Evolutionary conservation across 164 flowering plant species (phyloP).

Genomic region (Dillenia suffruticosa): DNA sequence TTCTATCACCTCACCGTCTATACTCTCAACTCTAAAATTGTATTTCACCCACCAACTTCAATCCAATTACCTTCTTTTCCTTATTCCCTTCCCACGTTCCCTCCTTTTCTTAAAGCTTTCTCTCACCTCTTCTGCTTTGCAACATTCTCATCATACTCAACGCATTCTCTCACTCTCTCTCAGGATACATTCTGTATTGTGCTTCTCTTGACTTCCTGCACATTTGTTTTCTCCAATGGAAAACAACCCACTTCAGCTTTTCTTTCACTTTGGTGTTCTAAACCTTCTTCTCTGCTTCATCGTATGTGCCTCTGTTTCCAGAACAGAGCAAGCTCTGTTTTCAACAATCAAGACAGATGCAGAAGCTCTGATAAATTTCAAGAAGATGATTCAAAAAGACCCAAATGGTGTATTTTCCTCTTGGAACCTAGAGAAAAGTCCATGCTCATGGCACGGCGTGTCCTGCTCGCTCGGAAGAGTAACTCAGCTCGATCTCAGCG

Average conservation of each 20-base stretch:
- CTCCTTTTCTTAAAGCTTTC: conserved; percentile 38
- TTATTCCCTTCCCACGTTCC: conserved; percentile 22
- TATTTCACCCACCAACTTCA: conserved; percentile 9
- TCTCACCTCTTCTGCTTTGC: conserved; percentile 24
- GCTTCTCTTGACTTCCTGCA: not conserved
- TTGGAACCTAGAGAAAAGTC: conserved; percentile 45
- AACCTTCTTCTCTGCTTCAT: conserved; percentile 15
- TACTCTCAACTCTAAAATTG: not conserved
- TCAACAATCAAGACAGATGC: conserved; percentile 47
- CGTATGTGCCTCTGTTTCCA: conserved; percentile 6
- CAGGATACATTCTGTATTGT: conserved; percentile 37
- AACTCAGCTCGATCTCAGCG: conserved; percentile 56
- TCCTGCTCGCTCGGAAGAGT: conserved; percentile 52
- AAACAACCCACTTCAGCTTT: conserved; percentile 26
- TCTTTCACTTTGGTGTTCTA: conserved; percentile 9
- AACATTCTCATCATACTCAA: conserved; percentile 37
- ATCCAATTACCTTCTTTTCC: conserved; percentile 8
- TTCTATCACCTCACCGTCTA: conserved; percentile 5
- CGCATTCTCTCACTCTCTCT: conserved; percentile 20
- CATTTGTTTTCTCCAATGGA: conserved; percentile 31
- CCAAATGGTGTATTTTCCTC: conserved; percentile 49
- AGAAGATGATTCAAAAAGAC: conserved; percentile 57
- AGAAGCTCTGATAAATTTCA: conserved; percentile 53
- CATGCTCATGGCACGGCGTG: conserved; percentile 74
- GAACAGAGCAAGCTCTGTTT: conserved; percentile 9